Evolutionary conservation across 129 eudicot genomes (phyloP), one percentile per base, ranked within the genome.

Genomic region (Ambrosia trifida): DNA sequence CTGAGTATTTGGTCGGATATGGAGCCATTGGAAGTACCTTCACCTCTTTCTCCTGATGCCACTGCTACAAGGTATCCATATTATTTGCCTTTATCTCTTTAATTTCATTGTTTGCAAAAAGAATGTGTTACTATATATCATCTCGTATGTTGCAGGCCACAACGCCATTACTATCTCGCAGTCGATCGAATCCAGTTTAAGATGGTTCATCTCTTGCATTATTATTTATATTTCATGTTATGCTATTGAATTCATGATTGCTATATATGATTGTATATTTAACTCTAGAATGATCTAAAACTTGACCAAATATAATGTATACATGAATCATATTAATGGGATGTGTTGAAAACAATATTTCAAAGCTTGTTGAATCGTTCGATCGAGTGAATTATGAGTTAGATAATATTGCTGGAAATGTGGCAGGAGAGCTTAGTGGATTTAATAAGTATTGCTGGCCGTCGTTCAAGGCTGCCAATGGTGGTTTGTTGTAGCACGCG

Each of bases 111-210:
- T 24, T 24, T 24, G 28, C 28, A 24, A 0, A 24, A 24, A 24
- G 28, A 24, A 24, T 24, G 28, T 24, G 28, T 24, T 24, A 24
- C 28, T 24, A 24, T 24, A 24, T 24, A 24, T 24, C 28, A 33
- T 18, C 45, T 64, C 70, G 36, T 64, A n/a, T 74, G 17, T 76
- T 83, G 81, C 91, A 89, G 96, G 57, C 80, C 84, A 32, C 96
- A 86, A 13, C 97, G 97, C 75, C 99, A 95, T 71, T 90, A 88
- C 71, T 95, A 95, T 78, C 96, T 95, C 50, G 99, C 99, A 53
- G 99, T 95, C 45, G 99, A 95, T 72, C 80, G 99, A 71, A 79
- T 76, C 76, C 89, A 84, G 6, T 95, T 81, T 81, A 95, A 88
- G 77, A 90, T 95, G 97, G 99, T 89, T 5, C 49, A 69, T 33